Conservation (phyloP, 768 basidiomycete species). For the Plicaturopsis crispa region DNA sequence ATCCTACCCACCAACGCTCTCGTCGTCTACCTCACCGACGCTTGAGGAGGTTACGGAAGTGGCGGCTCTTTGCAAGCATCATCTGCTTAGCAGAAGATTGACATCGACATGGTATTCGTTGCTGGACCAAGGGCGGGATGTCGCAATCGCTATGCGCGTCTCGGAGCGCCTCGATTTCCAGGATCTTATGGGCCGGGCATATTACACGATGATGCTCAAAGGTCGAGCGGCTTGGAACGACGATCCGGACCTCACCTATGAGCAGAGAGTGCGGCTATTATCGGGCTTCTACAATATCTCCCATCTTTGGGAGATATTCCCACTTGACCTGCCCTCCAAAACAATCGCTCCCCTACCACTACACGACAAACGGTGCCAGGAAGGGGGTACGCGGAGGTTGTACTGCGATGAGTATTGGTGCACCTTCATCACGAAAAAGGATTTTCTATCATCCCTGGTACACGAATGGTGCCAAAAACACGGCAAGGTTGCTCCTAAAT, state of each 20-base stretch:
- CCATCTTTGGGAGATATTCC: constrained; percentile 35
- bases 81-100: constrained; percentile 32
- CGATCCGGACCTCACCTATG: constrained; percentile 34
- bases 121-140: constrained; percentile 35
- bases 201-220: constrained; percentile 44
- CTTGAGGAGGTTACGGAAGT: constrained; percentile 44
- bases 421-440: no score
- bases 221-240: constrained; percentile 41
- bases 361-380: no score
- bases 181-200: constrained; percentile 39
- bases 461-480: no score
- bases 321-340: no score
- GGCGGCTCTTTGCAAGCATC: constrained; percentile 41
- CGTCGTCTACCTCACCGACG: constrained; percentile 23
- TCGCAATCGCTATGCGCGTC: constrained; percentile 35
- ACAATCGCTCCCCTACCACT: no score
- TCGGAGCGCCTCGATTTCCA: constrained; percentile 42
- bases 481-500: no score
- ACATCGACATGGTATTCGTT: constrained; percentile 39
- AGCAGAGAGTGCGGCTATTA: constrained; percentile 44
- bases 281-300: constrained; percentile 45
- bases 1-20: constrained; percentile 16
- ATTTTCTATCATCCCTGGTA: no score
- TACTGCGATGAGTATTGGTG: no score
- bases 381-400: no score